Percentiles rank a stretch among this genome's conserved stretches.
These are phyloP conservation scores for Dictyostelium firmibasis DNA, from an alignment of 78 protist species.

Conservation along the genomic window DNA sequence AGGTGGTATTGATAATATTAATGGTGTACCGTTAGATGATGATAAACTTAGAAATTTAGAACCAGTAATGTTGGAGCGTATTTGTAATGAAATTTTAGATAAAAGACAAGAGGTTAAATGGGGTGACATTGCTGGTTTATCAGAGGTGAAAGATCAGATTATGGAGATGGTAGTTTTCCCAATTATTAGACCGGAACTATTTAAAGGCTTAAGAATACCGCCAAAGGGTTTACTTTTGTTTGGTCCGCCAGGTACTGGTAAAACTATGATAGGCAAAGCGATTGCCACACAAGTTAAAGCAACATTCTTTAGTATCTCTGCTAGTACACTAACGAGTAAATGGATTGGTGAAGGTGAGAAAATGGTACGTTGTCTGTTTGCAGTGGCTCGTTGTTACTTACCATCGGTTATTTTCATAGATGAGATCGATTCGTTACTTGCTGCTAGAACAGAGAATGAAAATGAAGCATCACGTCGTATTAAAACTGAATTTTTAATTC, in stretches of 20 bases:
- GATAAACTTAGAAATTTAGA: slow-evolving; percentile 50
- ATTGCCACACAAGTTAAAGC: slow-evolving; percentile 96
- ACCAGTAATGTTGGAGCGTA: slow-evolving; percentile 49
- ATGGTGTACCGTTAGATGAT: slow-evolving; percentile 75
- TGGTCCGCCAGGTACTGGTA: slow-evolving; percentile 92
- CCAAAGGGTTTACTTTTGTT: slow-evolving; percentile 82
- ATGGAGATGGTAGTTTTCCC: slow-evolving; percentile 78
- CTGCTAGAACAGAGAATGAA: slow-evolving; percentile 56
- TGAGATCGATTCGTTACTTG: slow-evolving; percentile 91
- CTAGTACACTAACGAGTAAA: slow-evolving; percentile 93
- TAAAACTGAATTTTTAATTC: slow-evolving; percentile 88
- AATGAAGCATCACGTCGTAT: slow-evolving; percentile 86
- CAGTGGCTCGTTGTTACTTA: slow-evolving; percentile 80
- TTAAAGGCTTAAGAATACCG: slow-evolving; percentile 79
- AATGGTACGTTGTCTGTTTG: slow-evolving; percentile 89
- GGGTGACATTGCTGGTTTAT: slow-evolving; percentile 81
- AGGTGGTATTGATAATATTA: slow-evolving; percentile 56
- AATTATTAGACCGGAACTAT: slow-evolving; percentile 74
- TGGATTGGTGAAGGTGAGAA: slow-evolving; percentile 93
- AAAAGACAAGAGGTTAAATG: neutral
- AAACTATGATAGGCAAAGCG: slow-evolving; percentile 92
- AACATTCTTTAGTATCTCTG: slow-evolving; percentile 95
- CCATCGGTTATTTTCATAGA: slow-evolving; percentile 93
- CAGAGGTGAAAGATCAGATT: slow-evolving; percentile 72
- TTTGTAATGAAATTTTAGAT: slow-evolving; percentile 73